Evolutionary conservation across 1,284 basidiomycete species (phyloP), one percentile per base, ranked within the genome.

Genomic region (Sphaerobolus stellatus): DNA sequence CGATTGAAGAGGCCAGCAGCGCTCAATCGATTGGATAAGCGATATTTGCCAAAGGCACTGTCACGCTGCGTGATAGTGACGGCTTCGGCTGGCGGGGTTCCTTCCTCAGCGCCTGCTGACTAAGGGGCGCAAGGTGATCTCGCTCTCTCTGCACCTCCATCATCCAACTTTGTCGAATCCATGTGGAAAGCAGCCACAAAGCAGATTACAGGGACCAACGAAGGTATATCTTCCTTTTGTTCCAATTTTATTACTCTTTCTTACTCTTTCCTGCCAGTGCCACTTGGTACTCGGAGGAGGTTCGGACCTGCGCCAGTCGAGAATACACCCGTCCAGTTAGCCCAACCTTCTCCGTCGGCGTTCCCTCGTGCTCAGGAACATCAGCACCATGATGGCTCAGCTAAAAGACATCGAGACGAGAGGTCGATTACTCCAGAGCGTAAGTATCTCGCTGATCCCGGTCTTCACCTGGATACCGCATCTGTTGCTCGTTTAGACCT

Each of bases 221-320:
- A 91, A 30, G 87, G 88, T 86, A 43, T 57, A 75, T 69, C 16
- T 48, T 16, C 31, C 38, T 18, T 43, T 44, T 38, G 34, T 45
- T 45, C 58, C 46, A 28, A 27, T 62, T 47, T 57, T 30, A 48
- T 50, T 48, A n/a, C 9, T 22, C 13, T 25, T 16, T 13, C 25
- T 28, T 25, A 36, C 29, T 43, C 44, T 59, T 59, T 56, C 25
- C 55, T 63, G 56, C 33, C 56, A 88, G 86, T 83, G 63, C 86
- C 89, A n/a, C 79, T 90, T 58, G 92, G 90, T 51, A 82, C 86
- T 66, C 86, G 90, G 66, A 87, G 93, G 66, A 87, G 92, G 54
- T 95, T 95, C 72, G 92, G 93, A 52, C 86, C 91, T 46, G 88
- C 89, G 30, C 86, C 88, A 4, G 73, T 79, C 43, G 90, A 90